Percentiles rank a stretch among this genome's conserved stretches.
Conservation (phyloP, 768 basidiomycete species). For the Flagelloscypha sp. region DNA sequence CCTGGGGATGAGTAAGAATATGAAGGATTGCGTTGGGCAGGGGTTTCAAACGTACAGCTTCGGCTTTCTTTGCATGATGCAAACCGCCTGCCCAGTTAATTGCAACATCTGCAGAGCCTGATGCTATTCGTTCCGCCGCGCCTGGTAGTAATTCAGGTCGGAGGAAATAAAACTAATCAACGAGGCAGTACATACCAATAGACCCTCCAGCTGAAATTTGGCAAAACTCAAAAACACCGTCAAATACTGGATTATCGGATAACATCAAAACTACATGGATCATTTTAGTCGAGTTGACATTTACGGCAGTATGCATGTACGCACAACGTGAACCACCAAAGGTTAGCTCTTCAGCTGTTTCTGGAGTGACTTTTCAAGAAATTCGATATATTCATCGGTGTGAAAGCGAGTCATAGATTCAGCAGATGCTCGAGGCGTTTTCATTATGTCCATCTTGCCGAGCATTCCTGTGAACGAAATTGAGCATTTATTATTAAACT, state of each 20-base stretch:
- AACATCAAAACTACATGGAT: constrained; percentile 3
- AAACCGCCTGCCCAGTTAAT: constrained; percentile 99
- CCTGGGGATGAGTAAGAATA: too few relatives aligned
- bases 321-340: constrained; percentile 79
- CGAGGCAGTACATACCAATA: constrained; percentile 49
- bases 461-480: too few relatives aligned
- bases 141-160: constrained; percentile 30
- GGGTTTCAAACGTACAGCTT: too few relatives aligned
- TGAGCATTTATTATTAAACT: too few relatives aligned
- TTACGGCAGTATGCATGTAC: constrained; percentile 18
- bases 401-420: constrained; percentile 90
- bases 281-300: neutral
- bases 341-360: constrained; percentile 81
- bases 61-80: constrained; percentile 98
- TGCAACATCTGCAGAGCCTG: constrained; percentile 71
- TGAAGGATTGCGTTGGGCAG: too few relatives aligned
- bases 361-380: constrained; percentile 83
- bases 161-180: neutral
- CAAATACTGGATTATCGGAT: constrained; percentile 95
- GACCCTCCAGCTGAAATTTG: constrained; percentile 95
- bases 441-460: constrained; percentile 82
- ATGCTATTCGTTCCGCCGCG: constrained; percentile 72
- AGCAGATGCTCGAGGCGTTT: constrained; percentile 60
- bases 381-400: constrained; percentile 96
- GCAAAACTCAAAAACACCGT: constrained; percentile 95